Percentiles rank a stretch among this genome's conserved stretches.
Evolutionary conservation across 306 rosid species (phyloP).

Genomic region (Trifolium fragiferum): DNA sequence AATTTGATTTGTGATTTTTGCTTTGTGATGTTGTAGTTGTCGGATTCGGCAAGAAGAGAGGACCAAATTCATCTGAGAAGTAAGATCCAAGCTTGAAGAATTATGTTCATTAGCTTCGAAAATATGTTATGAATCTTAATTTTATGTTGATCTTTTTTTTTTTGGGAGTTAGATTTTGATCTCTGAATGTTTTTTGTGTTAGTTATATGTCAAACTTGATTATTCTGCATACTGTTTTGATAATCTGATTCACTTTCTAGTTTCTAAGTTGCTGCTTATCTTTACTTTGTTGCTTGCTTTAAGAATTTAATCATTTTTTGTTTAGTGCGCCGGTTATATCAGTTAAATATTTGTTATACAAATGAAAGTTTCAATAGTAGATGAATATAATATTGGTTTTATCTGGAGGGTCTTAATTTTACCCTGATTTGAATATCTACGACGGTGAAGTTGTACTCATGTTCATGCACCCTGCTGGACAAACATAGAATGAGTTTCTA

Average conservation of each 20-base stretch:
- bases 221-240: background rate
- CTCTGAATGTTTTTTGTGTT: conserved; percentile 6
- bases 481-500: too few relatives aligned
- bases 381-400: background rate
- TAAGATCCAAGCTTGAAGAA: conserved; percentile 20
- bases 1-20: background rate
- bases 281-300: background rate
- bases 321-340: background rate
- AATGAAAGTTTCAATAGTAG: too few relatives aligned
- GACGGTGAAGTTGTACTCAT: too few relatives aligned
- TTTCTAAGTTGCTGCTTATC: background rate
- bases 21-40: conserved; percentile 30
- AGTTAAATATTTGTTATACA: background rate
- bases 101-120: background rate
- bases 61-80: conserved; percentile 53
- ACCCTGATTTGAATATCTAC: too few relatives aligned
- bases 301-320: background rate
- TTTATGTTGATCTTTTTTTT: background rate
- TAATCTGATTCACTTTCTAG: background rate
- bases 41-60: conserved; percentile 54
- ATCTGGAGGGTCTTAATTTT: background rate
- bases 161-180: background rate
- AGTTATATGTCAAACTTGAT: conserved; percentile 25
- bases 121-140: background rate
- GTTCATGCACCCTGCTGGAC: too few relatives aligned